Evolutionary conservation across 2,329 filamentous ascomycete genomes (phyloP), one percentile per base, ranked within the genome.

Genomic region (Arthrobotrys conoides): DNA sequence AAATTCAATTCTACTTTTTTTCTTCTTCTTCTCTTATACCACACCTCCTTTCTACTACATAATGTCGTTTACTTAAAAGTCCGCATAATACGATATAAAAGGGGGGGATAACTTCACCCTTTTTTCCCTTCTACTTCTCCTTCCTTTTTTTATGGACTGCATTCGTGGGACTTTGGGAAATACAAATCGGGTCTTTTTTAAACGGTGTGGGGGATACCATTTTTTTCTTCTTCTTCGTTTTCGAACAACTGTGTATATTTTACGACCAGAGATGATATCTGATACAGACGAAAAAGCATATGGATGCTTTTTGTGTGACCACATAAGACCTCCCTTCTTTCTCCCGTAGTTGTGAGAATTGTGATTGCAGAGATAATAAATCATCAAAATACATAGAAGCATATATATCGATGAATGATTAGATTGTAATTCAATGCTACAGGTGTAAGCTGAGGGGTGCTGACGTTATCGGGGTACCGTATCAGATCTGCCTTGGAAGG

Each of bases 61-160:
- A 61, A 61, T 61, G 57, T 61, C 57, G 57, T 61, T 44, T 61
- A 61, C 57, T n/a, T 30, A 30, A 3, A 27, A 61, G 48, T 41
- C 49, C 68, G 65, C 24, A 76, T 65, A 76, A 76, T 70, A 76
- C 41, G 33, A 69, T 76, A 70, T 57, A 49, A 69, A 30, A 38
- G 53, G 30, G 41, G 41, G 27, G n/a, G n/a, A n/a, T n/a, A 3
- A 30, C 6, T 30, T 30, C 16, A 18, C 51, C 38, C 33, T 27
- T 18, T 30, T 41, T 30, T 36, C 16, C 30, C 20, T 30, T 48
- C n/a, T n/a, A n/a, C n/a, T n/a, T n/a, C n/a, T n/a, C n/a, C n/a
- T n/a, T n/a, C n/a, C n/a, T n/a, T 51, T 33, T 38, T 44, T 55
- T 55, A 69, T 57, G n/a, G n/a, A n/a, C n/a, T n/a, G 38, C 16